Evolutionary conservation across 495 filamentous ascomycete species (phyloP), one percentile per base, ranked within the genome.

Genomic region (Pyrenopolyporus hunteri): DNA sequence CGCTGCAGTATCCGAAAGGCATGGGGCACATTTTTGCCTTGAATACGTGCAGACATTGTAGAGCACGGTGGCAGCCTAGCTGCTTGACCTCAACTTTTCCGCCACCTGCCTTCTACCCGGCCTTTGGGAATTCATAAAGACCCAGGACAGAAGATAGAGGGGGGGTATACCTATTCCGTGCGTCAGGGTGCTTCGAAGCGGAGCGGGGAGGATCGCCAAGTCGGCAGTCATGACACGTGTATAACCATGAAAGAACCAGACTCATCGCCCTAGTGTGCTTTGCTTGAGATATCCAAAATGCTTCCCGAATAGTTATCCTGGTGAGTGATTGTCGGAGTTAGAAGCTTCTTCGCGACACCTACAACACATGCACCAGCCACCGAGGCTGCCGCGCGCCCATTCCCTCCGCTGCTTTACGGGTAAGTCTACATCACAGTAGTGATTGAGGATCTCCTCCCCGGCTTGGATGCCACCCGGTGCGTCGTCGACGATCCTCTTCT

Each of bases 381-480:
- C 93, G 50, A 98, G 78, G 25, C 89, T 89, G 2, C 93, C 93
- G 44, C 77, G 75, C 2, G 91, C 91, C 90, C 93, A 96, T 69
- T 96, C 93, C 68, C 95, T 84, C 59, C 94, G 80, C 67, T 93
- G 82, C 60, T 84, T 80, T 0, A 96, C 91, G 5, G 79, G 78
- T 65, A 98, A 66, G 13, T 84, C 78, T 49, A 97, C 85, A 75
- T 98, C 94, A 70, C 92, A 96, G 73, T 98, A 98, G 77, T 97
- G 93, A 68, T 88, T 96, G 56, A 95, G 62, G 25, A 97, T 84
- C 76, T 98, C 93, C 64, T 94, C 82, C 1, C 91, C 92, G 52
- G 83, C 84, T 63, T 74, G 79, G 59, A 98, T 85, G 0, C 89
- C 89, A 0, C 78, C 78, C 51, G 70, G 55, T 40, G 68, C 51